Evolutionary conservation across 208 protist species (phyloP).

Genomic region (Borovskyia barvae): DNA sequence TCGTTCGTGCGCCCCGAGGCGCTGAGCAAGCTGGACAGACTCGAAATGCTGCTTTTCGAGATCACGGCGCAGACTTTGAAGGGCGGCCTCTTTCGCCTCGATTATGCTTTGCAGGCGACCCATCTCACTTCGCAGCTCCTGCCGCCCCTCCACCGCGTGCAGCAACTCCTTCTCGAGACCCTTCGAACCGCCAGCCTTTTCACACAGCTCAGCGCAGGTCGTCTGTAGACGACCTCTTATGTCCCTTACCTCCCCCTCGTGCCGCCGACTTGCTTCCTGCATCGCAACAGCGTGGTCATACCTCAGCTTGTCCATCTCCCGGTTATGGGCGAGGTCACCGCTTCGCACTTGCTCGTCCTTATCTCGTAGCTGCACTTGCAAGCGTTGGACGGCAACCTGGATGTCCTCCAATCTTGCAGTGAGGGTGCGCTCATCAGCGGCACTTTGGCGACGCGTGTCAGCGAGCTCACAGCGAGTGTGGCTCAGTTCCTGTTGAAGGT

Average conservation of each 20-base stretch:
- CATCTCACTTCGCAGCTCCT: slow-evolving; percentile 30
- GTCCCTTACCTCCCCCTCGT: slow-evolving; percentile 50
- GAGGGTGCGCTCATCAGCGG: slow-evolving; percentile 33
- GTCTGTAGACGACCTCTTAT: slow-evolving; percentile 43
- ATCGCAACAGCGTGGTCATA: slow-evolving; percentile 26
- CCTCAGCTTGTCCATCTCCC: slow-evolving; percentile 41
- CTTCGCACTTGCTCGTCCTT: slow-evolving; percentile 50
- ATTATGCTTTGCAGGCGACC: slow-evolving; percentile 8
- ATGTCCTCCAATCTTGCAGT: slow-evolving; percentile 36
- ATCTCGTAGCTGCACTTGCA: slow-evolving; percentile 47
- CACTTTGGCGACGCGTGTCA: slow-evolving; percentile 27
- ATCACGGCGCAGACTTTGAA: slow-evolving; percentile 14
- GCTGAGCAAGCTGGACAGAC: slow-evolving; percentile 24
- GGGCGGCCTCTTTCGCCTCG: slow-evolving; percentile 12
- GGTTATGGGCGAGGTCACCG: slow-evolving; percentile 30
- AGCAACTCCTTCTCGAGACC: slow-evolving; percentile 42
- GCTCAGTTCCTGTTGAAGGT: slow-evolving; percentile 42
- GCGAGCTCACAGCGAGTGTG: slow-evolving; percentile 34
- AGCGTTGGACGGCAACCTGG: slow-evolving; percentile 19
- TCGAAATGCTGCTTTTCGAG: slow-evolving; percentile 28
- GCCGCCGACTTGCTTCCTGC: slow-evolving; percentile 29
- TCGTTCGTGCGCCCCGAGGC: slow-evolving; percentile 11
- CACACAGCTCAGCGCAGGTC: slow-evolving; percentile 37
- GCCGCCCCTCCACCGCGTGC: slow-evolving; percentile 27
- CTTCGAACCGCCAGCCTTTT: slow-evolving; percentile 42